Evolutionary conservation across 306 rosid species (phyloP), one percentile per base, ranked within the genome.

Genomic region (Acacia crassicarpa): DNA sequence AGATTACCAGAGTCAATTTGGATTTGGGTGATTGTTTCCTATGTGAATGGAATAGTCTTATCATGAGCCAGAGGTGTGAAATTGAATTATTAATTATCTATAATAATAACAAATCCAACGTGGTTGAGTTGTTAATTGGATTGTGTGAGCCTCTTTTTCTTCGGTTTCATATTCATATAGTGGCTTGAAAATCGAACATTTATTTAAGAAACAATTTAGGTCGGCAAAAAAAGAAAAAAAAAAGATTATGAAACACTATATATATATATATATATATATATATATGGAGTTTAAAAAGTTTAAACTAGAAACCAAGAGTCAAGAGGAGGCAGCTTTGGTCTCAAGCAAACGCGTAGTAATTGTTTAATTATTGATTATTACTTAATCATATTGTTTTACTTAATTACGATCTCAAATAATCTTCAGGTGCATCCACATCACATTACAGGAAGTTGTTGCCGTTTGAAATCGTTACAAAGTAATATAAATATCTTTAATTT

Each of bases 161-260:
- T 38, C 51, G 80, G 66, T 53, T 67, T 83, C 83, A 78, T 23
- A 53, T 49, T 46, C 43, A 20, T 2, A 16, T 25, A 33, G 72
- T 35, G 72, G 15, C 7, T 25, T 33, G 45, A 35, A 17, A 35
- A 35, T 67, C 44, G 35, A 67, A 17, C 4, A 17, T 32, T 38
- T 27, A 19, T 67, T 67, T 19, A 19, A 38, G 30, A 22, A 10
- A 27, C 20, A 63, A 35, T 63, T 63, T 13, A 16, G 20, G 53
- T 46, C 53, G 53, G 53, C 53, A 13, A 46, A 46, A 46, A 12
- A 46, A 35, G 4, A 35, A 35, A 35, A 35, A 35, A 35, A 35
- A 6, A 46, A 46, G 27, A 27, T 46, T 46, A 13, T 46, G 16
- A 46, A 46, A 46, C 53, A 45, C 15, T 45, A 9, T 9, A 27